Conservation (phyloP, 371 early-diverging fungal species). For the Mucor lusitanicus region DNA sequence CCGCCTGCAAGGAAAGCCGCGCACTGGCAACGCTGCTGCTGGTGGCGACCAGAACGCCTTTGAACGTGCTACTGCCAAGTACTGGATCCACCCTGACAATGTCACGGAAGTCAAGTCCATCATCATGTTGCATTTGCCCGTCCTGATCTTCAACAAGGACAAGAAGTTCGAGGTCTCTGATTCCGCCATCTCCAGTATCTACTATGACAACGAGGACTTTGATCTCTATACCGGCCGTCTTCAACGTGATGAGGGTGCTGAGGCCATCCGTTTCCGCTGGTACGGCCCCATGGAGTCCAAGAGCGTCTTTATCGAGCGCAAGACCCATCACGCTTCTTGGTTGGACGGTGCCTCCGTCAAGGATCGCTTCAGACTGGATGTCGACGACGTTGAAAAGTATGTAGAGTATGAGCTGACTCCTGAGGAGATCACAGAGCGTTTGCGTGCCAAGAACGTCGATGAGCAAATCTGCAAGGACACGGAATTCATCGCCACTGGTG, state of each 20-base stretch:
- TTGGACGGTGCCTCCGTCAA: conserved; percentile 90
- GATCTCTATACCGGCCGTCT: conserved; percentile 68
- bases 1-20: conserved; percentile 44
- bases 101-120: conserved; percentile 91
- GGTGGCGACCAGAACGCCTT: conserved; percentile 40
- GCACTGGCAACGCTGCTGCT: conserved; percentile 44
- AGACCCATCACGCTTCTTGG: conserved; percentile 98
- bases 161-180: conserved; percentile 33
- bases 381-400: conserved; percentile 44
- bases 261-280: conserved; percentile 89
- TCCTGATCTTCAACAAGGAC: conserved; percentile 76
- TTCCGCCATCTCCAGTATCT: conserved; percentile 35
- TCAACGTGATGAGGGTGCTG: conserved; percentile 89
- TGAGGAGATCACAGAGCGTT: conserved; percentile 77
- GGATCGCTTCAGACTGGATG: conserved; percentile 59
- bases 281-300: conserved; percentile 73
- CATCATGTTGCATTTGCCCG: conserved; percentile 93
- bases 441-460: conserved; percentile 69
- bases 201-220: conserved; percentile 33
- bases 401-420: conserved; percentile 87
- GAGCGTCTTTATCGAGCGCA: conserved; percentile 95
- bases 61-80: conserved; percentile 53
- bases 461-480: conserved; percentile 50
- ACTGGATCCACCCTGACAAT: conserved; percentile 98
- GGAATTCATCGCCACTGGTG: conserved; percentile 56